These are phyloP conservation scores for Pulveroboletus sp. DNA, from an alignment of 768 basidiomycete genomes.

Conservation along the genomic window DNA sequence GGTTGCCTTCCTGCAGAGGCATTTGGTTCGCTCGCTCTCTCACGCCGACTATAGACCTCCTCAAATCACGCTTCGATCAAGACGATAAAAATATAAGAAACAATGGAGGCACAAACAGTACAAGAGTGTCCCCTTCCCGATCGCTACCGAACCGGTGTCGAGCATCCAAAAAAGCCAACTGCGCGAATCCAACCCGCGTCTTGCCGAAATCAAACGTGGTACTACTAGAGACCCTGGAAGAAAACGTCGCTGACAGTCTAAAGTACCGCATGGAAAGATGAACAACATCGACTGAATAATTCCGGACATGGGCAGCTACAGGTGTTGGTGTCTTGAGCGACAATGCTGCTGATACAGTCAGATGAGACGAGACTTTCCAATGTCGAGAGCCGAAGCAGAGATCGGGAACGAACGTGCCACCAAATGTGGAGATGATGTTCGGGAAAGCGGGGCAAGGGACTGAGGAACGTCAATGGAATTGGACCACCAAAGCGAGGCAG, in stretches of 20 bases:
- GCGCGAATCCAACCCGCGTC: conserved; percentile 35
- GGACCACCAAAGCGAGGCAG: not conserved
- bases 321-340: conserved; percentile 2
- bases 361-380: conserved; percentile 28
- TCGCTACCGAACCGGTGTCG: not conserved
- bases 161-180: conserved; percentile 4
- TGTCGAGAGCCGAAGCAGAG: conserved; percentile 35
- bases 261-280: conserved; percentile 3
- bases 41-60: not conserved
- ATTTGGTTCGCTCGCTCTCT: too few species aligned
- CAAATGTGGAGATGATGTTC: conserved; percentile 34
- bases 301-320: conserved; percentile 2
- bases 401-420: conserved; percentile 34
- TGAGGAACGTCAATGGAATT: not conserved
- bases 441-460: conserved; percentile 31
- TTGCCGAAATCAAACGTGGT: conserved; percentile 38
- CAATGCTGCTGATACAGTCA: conserved; percentile 31
- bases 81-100: too few species aligned
- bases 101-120: not conserved
- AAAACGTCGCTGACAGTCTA: conserved; percentile 38
- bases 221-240: conserved; percentile 42
- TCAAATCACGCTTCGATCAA: not conserved
- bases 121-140: not conserved
- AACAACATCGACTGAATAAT: not conserved
- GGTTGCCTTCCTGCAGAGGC: too few species aligned